These are phyloP conservation scores for Phytophthora quininea DNA, from an alignment of 352 stramenopile species.

Conservation along the genomic window DNA sequence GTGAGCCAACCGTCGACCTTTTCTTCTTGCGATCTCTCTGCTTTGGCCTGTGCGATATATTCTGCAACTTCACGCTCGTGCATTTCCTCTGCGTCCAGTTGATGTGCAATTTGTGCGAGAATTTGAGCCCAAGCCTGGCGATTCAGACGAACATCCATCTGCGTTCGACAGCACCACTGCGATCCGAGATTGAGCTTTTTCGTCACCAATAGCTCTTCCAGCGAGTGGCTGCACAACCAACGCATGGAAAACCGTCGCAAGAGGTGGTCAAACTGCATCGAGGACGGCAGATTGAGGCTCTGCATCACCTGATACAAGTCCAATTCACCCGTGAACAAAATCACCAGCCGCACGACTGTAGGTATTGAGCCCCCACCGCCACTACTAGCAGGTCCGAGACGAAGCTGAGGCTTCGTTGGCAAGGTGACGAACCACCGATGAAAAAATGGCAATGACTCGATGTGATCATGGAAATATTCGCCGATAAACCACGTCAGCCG, in stretches of 20 bases:
- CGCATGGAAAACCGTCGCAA: slow-evolving; percentile 53
- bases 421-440: slow-evolving; percentile 71
- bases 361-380: slow-evolving; percentile 20
- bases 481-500: slow-evolving; percentile 62
- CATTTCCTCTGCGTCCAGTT: slow-evolving; percentile 42
- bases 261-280: slow-evolving; percentile 67
- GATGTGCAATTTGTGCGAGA: slow-evolving; percentile 44
- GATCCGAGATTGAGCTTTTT: slow-evolving; percentile 58
- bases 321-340: slow-evolving; percentile 65
- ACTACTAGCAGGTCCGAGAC: slow-evolving; percentile 27
- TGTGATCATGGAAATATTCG: slow-evolving; percentile 58
- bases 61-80: slow-evolving; percentile 43
- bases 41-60: slow-evolving; percentile 33
- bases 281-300: slow-evolving; percentile 49
- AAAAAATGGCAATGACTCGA: slow-evolving; percentile 64
- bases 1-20: not conserved
- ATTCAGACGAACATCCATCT: slow-evolving; percentile 64
- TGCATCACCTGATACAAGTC: slow-evolving; percentile 74
- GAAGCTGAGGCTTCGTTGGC: slow-evolving; percentile 58
- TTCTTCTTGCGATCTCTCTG: slow-evolving; percentile 24
- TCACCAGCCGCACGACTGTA: slow-evolving; percentile 61
- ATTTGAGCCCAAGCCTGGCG: slow-evolving; percentile 61
- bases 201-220: slow-evolving; percentile 65
- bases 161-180: slow-evolving; percentile 57
- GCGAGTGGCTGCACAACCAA: slow-evolving; percentile 53